A percentile compares a stretch with the other conserved stretches of the same genome.
phyloP scores from a whole-genome alignment of 1,284 basidiomycete species.

The Trichosporon coremiiforme region DNA sequence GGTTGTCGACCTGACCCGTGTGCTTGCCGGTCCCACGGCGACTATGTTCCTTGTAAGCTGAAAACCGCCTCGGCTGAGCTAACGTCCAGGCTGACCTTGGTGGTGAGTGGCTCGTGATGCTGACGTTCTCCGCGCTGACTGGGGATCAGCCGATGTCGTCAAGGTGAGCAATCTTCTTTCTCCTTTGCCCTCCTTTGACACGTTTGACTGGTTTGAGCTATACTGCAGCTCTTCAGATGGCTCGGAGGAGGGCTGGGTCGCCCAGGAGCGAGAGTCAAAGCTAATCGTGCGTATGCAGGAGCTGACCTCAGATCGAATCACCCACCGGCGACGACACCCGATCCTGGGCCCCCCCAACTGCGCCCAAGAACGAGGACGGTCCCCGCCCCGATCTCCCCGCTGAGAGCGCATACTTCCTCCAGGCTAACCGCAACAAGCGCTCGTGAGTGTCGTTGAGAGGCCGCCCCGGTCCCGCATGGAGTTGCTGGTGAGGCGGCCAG shows the following conservation, averaged over 20 bases:
- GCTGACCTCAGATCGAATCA: constrained; percentile 67
- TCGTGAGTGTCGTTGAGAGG: constrained; percentile 56
- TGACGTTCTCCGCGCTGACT: background rate
- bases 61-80: constrained; percentile 16
- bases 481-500: no score
- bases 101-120: constrained; percentile 27
- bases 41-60: constrained; percentile 86
- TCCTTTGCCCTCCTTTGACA: no score
- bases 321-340: constrained; percentile 88
- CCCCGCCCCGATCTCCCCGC: constrained; percentile 70
- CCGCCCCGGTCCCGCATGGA: no score
- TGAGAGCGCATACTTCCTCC: constrained; percentile 91
- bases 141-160: constrained; percentile 75
- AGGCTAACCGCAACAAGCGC: constrained; percentile 84
- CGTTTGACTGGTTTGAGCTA: no score
- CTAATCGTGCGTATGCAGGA: no score
- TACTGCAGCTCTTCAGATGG: no score
- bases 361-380: constrained; percentile 60
- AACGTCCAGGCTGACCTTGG: constrained; percentile 40
- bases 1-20: constrained; percentile 82
- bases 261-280: no score
- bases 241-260: no score
- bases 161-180: constrained; percentile 58
- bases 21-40: constrained; percentile 83
- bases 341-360: constrained; percentile 77